Conservation (phyloP, 441 rosid genomes). For the Capsella rubella region DNA sequence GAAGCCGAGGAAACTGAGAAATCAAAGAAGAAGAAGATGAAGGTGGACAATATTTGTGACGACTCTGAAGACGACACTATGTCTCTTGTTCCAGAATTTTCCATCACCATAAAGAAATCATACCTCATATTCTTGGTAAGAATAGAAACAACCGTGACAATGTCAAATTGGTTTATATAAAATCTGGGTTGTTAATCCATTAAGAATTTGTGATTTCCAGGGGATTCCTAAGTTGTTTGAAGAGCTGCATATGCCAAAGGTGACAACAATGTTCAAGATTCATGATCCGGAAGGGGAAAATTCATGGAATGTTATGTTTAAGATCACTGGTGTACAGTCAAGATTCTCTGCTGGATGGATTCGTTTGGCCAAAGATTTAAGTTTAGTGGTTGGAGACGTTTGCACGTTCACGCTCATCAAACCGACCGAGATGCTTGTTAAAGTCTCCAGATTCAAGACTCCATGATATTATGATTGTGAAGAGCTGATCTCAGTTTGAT, state of each 20-base stretch:
- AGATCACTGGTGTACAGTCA: conserved; percentile 22
- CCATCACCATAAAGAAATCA: conserved; percentile 32
- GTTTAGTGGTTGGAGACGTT: conserved; percentile 35
- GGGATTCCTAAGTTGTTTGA: conserved; percentile 31
- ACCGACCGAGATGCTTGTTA: conserved; percentile 33
- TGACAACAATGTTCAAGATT: conserved; percentile 33
- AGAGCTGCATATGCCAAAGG: conserved; percentile 32
- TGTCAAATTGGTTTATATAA: conserved; percentile 2
- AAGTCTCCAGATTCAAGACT: background rate
- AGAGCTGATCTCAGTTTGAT: conserved; percentile 1
- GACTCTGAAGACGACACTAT: conserved; percentile 2
- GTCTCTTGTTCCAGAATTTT: conserved; percentile 35
- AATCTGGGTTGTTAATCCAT: background rate
- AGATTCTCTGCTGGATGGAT: conserved; percentile 44
- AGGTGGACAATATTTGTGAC: background rate
- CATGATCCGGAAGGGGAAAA: background rate
- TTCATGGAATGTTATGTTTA: conserved; percentile 31
- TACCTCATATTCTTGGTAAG: conserved; percentile 37
- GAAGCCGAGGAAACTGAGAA: background rate
- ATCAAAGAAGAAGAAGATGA: conserved; percentile 27
- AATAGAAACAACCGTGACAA: conserved; percentile 3
- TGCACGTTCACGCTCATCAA: conserved; percentile 35
- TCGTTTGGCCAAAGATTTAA: conserved; percentile 27
- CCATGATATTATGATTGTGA: background rate
- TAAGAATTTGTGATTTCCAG: conserved; percentile 7